phyloP scores from a whole-genome alignment of 306 rosid species.

The Prunus armeniaca region DNA sequence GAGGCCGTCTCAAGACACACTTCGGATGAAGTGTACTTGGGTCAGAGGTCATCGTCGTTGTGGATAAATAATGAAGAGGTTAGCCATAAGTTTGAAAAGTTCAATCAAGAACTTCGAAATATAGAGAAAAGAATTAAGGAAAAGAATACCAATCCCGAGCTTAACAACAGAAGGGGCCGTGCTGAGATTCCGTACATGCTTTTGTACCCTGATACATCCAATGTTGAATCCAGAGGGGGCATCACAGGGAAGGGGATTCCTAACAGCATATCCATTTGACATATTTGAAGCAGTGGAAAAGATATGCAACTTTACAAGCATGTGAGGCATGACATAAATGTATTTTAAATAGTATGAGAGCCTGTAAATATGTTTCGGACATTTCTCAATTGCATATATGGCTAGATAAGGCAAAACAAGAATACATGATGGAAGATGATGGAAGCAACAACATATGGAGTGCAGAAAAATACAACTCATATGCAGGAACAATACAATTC shows the following conservation, averaged over 20 bases:
- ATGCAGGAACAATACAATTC: background rate
- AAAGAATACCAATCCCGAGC: slow-evolving; percentile 52
- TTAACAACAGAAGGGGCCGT: slow-evolving; percentile 58
- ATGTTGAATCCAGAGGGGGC: slow-evolving; percentile 36
- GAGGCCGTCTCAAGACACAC: slow-evolving; percentile 49
- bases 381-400: background rate
- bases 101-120: slow-evolving; percentile 39
- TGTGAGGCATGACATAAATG: background rate
- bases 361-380: background rate
- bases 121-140: slow-evolving; percentile 46
- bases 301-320: background rate
- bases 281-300: background rate
- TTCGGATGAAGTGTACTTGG: slow-evolving; percentile 54
- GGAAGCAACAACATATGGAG: background rate
- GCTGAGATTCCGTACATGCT: slow-evolving; percentile 42
- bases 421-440: background rate
- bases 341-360: background rate
- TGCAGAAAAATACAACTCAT: background rate
- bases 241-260: slow-evolving; percentile 51
- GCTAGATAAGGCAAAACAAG: background rate
- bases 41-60: slow-evolving; percentile 41
- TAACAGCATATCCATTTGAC: slow-evolving; percentile 53
- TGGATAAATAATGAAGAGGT: slow-evolving; percentile 54
- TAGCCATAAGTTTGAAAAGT: slow-evolving; percentile 43
- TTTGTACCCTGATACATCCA: slow-evolving; percentile 42